Conservation (phyloP, 2,329 filamentous ascomycete species). For the Trichoderma sp. region DNA sequence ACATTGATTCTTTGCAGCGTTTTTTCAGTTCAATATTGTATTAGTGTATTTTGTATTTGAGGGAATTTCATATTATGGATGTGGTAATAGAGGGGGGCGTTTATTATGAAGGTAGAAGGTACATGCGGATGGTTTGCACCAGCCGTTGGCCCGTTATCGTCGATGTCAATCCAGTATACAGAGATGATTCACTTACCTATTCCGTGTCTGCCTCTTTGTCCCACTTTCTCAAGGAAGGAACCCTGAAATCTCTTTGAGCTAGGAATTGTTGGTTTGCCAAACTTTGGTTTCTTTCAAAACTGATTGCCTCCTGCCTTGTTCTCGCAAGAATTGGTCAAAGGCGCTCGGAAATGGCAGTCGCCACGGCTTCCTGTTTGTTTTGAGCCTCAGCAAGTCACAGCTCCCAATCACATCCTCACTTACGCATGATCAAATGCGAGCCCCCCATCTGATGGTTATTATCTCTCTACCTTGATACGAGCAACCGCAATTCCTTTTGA, state of each 20-base stretch:
- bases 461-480: conserved; percentile 5
- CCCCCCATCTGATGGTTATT: background rate
- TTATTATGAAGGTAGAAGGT: no score
- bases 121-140: no score
- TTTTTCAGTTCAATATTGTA: background rate
- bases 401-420: background rate
- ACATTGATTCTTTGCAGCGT: background rate
- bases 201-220: background rate
- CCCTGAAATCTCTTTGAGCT: background rate
- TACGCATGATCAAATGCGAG: background rate
- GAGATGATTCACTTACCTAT: background rate
- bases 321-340: background rate
- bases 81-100: background rate
- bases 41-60: background rate
- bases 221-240: background rate
- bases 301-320: background rate
- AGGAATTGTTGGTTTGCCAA: background rate
- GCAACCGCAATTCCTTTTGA: background rate
- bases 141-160: background rate
- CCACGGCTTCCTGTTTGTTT: background rate
- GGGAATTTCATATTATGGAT: background rate
- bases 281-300: background rate
- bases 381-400: background rate
- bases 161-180: background rate
- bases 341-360: background rate